phyloP scores from a whole-genome alignment of 2,329 filamentous ascomycete species.

The Grosmannia huntii region DNA sequence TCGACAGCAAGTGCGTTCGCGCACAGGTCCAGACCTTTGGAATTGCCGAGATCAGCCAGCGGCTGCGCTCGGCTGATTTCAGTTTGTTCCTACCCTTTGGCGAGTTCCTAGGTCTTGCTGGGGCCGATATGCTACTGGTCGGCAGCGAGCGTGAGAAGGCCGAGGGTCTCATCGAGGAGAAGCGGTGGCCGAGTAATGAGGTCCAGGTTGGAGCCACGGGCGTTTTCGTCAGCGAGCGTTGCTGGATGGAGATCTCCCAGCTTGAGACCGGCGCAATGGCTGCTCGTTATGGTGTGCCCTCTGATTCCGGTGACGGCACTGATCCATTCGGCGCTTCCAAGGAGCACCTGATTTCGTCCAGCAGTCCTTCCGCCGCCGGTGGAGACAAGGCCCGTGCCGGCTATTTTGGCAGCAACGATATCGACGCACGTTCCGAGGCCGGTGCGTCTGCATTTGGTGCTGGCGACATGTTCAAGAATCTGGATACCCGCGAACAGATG shows the following conservation, averaged over 20 bases:
- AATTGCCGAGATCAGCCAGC: conserved; percentile 92
- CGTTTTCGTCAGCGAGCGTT: conserved; percentile 88
- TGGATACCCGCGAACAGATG: conserved; percentile 89
- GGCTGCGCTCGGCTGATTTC: conserved; percentile 86
- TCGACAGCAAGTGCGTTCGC: conserved; percentile 95
- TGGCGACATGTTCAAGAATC: conserved; percentile 96
- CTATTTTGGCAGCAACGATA: conserved; percentile 69
- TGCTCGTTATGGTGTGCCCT: conserved; percentile 38
- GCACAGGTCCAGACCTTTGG: conserved; percentile 91
- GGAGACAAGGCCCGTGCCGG: conserved; percentile 65
- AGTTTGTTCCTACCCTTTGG: conserved; percentile 91
- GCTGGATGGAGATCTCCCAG: conserved; percentile 83
- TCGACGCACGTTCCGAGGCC: conserved; percentile 81
- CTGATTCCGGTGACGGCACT: conserved; percentile 51
- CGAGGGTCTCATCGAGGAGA: conserved; percentile 82
- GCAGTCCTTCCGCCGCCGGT: conserved; percentile 37
- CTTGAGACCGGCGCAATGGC: conserved; percentile 49
- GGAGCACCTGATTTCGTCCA: conserved; percentile 41
- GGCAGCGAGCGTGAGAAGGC: conserved; percentile 88
- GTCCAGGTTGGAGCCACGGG: conserved; percentile 83
- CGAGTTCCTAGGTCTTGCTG: conserved; percentile 83
- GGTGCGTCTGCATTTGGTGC: conserved; percentile 81
- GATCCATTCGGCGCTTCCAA: conserved; percentile 51
- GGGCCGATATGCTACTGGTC: conserved; percentile 72
- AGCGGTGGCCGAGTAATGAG: conserved; percentile 85